phyloP scores from a whole-genome alignment of 345 rosid species.

The Brassica nigra region DNA sequence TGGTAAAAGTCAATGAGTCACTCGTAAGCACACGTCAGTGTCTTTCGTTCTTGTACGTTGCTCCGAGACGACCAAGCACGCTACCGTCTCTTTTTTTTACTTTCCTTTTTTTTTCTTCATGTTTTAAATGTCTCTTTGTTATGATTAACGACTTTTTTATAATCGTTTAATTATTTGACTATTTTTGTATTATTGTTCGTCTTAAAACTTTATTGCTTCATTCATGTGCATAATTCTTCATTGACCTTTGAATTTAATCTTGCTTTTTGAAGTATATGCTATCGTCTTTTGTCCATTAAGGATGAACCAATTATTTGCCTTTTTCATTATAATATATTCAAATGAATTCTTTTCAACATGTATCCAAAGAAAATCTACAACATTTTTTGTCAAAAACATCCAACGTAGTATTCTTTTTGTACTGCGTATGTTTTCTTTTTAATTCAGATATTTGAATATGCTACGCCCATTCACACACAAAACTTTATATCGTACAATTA shows the following conservation, averaged over 20 bases:
- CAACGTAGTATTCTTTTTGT: background rate
- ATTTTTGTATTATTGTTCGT: background rate
- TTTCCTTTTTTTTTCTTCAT: background rate
- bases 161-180: background rate
- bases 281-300: background rate
- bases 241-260: background rate
- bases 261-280: background rate
- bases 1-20: slow-evolving; percentile 40
- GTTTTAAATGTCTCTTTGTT: slow-evolving; percentile 1
- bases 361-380: background rate
- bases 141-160: slow-evolving; percentile 4
- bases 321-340: background rate
- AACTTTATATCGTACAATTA: background rate
- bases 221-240: background rate
- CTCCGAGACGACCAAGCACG: slow-evolving; percentile 13
- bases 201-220: slow-evolving; percentile 13
- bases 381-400: slow-evolving; percentile 6
- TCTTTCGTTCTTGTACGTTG: background rate
- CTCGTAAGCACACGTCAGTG: slow-evolving; percentile 26
- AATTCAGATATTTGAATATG: background rate
- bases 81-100: background rate
- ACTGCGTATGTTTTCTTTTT: background rate
- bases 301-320: slow-evolving; percentile 3
- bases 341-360: slow-evolving; percentile 1
- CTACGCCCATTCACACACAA: background rate